Base-by-base conservation (phyloP, 202 grass and related monocot species). In the Carex sylvatica region DNA sequence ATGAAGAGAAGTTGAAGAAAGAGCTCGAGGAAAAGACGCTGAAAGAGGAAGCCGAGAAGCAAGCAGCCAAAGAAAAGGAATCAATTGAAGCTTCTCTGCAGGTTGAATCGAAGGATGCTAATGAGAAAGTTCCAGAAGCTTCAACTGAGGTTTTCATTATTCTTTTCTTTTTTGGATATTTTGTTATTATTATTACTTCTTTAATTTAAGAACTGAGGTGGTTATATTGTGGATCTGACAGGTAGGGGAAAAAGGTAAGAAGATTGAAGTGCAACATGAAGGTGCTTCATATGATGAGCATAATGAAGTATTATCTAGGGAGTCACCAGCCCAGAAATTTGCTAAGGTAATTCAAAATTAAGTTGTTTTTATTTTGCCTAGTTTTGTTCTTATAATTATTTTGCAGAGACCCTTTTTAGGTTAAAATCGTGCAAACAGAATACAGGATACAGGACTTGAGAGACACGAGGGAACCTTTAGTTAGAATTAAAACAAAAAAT, bases 21-120 rank as follows among this genome's bases (percentile, higher is more conserved):
- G 96, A 95, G 70, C 86, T 90, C 55, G 96, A 99, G 87, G 89
- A 98, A 90, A 95, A 92, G 80, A 93, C 69, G 81, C 80, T 90
- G 36, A 99, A 93, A 88, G 93, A 93, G 88, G 91, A 93, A 84
- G 89, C 88, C 52, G 89, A 92, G 85, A 93, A 80, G 9, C 38
- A 90, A 88, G 85, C 89, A 0, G 70, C 56, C 55, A 77, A 77
- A 20, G 89, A 82, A 84, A 89, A 91, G 35, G 82, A 86, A 89
- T 19, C 65, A 85, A 33, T 73, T 5, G 85, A 93, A 83, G 75
- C 85, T 66, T 88, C 90, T 88, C 70, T 44, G 23, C 74, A 85
- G 59, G 84, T 86, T 83, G 80, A 77, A 42, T 80, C 79, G 24
- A 74, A 90, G 78, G 86, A 80, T 56, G 87, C 42, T 66, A 22